Evolutionary conservation across 768 basidiomycete species (phyloP).

Genomic region (Sistotremastrum niveocremeum): DNA sequence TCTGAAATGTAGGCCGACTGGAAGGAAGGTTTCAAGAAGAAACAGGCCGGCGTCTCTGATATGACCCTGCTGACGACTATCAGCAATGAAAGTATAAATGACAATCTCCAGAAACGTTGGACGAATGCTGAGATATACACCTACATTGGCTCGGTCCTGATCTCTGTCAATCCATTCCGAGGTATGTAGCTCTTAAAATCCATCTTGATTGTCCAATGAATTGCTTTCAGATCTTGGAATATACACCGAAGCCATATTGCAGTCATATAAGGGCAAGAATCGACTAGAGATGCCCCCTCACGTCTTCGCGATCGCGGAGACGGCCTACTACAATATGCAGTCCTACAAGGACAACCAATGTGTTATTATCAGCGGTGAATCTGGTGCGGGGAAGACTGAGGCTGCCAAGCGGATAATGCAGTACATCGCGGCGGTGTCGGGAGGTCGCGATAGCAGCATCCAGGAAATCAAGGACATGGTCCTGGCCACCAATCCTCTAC

Average conservation of each 20-base stretch:
- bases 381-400: slow-evolving; percentile 98
- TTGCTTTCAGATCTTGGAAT: slow-evolving; percentile 77
- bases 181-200: slow-evolving; percentile 30
- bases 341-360: slow-evolving; percentile 99
- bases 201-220: background rate
- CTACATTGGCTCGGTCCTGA: slow-evolving; percentile 95
- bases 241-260: slow-evolving; percentile 82
- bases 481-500: slow-evolving; percentile 88
- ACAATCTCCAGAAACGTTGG: slow-evolving; percentile 95
- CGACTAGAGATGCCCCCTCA: slow-evolving; percentile 96
- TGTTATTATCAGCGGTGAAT: slow-evolving; percentile 98
- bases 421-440: slow-evolving; percentile 95
- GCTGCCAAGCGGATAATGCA: slow-evolving; percentile 99
- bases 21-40: slow-evolving; percentile 99
- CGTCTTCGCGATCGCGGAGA: slow-evolving; percentile 94
- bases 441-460: slow-evolving; percentile 77
- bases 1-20: slow-evolving; percentile 70
- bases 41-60: slow-evolving; percentile 93
- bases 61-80: slow-evolving; percentile 97
- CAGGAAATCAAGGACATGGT: slow-evolving; percentile 99
- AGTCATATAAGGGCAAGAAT: slow-evolving; percentile 90
- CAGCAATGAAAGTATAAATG: slow-evolving; percentile 95
- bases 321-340: slow-evolving; percentile 98
- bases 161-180: slow-evolving; percentile 98
- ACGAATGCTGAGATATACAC: slow-evolving; percentile 94